Percentiles rank a stretch among this genome's conserved stretches.
phyloP scores from a whole-genome alignment of 129 eudicot species.

The Ambrosia artemisiifolia region DNA sequence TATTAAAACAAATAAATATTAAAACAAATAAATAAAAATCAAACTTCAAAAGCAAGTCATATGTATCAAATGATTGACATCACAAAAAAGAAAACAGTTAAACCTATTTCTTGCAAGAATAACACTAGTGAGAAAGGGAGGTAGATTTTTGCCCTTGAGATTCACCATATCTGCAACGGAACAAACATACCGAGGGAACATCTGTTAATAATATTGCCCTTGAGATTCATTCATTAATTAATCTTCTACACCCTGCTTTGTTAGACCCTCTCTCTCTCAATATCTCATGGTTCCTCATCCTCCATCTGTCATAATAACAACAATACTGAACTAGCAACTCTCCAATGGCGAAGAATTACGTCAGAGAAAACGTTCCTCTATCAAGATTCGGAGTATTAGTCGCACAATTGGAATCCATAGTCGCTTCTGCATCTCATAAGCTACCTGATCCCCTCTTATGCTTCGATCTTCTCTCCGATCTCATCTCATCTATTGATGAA shows the following conservation, averaged over 20 bases:
- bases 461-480: conserved; percentile 98
- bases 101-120: too few relatives aligned
- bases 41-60: too few relatives aligned
- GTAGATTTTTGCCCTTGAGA: background rate
- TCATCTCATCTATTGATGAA: conserved; percentile 73
- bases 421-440: conserved; percentile 78
- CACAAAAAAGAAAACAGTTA: too few relatives aligned
- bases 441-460: conserved; percentile 86
- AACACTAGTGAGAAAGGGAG: background rate
- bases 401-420: conserved; percentile 93
- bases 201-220: background rate
- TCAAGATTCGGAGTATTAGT: conserved; percentile 91
- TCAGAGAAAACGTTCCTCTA: conserved; percentile 56
- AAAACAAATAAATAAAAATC: too few relatives aligned
- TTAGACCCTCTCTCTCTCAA: background rate
- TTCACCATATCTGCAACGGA: too few relatives aligned
- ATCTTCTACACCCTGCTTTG: background rate
- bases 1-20: too few relatives aligned
- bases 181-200: too few relatives aligned
- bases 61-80: too few relatives aligned
- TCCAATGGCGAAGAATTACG: conserved; percentile 65
- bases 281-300: conserved; percentile 17
- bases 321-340: conserved; percentile 15
- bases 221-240: background rate
- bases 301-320: conserved; percentile 9